Conservation (phyloP, 306 rosid species). For the Cicer cuneatum region DNA sequence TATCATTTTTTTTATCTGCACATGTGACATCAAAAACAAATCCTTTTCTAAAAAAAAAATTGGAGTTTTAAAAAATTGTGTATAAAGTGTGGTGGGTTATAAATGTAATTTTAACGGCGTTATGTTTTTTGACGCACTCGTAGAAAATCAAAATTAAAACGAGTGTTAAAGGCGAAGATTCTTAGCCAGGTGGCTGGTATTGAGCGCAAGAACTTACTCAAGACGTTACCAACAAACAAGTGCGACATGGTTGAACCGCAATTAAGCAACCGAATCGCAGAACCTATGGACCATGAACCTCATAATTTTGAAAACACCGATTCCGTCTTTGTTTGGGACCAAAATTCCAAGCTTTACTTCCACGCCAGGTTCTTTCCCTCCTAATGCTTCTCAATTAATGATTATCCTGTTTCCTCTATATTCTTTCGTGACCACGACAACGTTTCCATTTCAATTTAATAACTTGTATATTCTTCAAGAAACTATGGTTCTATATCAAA, state of each 20-base stretch:
- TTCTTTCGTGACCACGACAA: background rate
- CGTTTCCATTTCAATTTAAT: background rate
- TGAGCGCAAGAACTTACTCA: background rate
- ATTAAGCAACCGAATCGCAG: slow-evolving; percentile 6
- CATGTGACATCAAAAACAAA: too few relatives aligned
- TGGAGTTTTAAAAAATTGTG: too few relatives aligned
- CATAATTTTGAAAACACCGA: slow-evolving; percentile 43
- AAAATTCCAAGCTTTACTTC: slow-evolving; percentile 71
- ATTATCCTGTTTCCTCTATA: background rate
- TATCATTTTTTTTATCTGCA: too few relatives aligned
- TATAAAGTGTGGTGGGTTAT: too few relatives aligned
- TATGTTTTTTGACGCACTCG: too few relatives aligned
- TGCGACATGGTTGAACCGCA: background rate
- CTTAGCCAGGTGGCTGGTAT: background rate
- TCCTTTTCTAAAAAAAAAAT: too few relatives aligned
- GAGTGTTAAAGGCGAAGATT: background rate
- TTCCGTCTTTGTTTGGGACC: slow-evolving; percentile 78
- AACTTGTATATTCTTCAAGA: background rate
- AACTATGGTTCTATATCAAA: background rate
- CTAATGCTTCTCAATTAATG: background rate
- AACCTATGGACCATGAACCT: slow-evolving; percentile 48
- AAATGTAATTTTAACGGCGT: too few relatives aligned
- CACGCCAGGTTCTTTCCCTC: slow-evolving; percentile 67
- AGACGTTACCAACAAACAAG: background rate
- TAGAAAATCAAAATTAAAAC: too few relatives aligned